Conservation (phyloP, 805 yeast species). For the Gaillardinia entomophila region DNA sequence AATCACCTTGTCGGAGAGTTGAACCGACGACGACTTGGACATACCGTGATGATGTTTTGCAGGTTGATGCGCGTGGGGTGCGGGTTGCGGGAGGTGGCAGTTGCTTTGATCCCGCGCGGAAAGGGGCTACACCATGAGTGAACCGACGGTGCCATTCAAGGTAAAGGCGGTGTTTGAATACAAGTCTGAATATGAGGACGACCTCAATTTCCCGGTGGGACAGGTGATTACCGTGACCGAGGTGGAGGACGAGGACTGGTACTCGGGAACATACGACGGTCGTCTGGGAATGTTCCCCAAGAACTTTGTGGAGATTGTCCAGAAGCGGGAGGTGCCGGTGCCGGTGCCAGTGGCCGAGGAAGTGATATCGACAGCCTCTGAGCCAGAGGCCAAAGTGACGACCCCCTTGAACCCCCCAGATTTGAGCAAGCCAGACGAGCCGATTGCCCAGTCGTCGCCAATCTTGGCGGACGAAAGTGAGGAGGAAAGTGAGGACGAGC, state of each 20-base stretch:
- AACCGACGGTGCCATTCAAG: conserved; percentile 47
- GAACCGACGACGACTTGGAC: conserved; percentile 17
- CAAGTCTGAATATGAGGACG: conserved; percentile 65
- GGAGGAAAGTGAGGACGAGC: no score
- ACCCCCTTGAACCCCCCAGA: conserved; percentile 3
- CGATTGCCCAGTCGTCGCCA: neutral
- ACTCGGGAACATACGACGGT: conserved; percentile 62
- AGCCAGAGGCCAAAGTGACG: conserved; percentile 1
- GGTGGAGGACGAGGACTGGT: conserved; percentile 92
- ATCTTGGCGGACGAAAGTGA: neutral
- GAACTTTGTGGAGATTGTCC: conserved; percentile 59
- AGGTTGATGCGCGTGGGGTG: neutral
- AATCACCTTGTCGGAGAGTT: conserved; percentile 20
- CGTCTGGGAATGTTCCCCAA: conserved; percentile 81
- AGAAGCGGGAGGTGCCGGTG: conserved; percentile 2
- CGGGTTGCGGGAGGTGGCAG: neutral
- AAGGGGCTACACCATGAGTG: conserved; percentile 9
- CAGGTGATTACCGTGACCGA: conserved; percentile 70
- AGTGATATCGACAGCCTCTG: conserved; percentile 3
- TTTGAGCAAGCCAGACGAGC: neutral
- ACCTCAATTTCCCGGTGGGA: conserved; percentile 63
- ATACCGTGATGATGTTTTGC: conserved; percentile 1
- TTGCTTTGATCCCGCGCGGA: neutral
- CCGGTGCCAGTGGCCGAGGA: conserved; percentile 5
- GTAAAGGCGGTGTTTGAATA: conserved; percentile 68